A percentile compares a stretch with the other conserved stretches of the same genome.
Evolutionary conservation across 805 yeast species (phyloP).

Genomic region (Barnettozyma botsteinii): DNA sequence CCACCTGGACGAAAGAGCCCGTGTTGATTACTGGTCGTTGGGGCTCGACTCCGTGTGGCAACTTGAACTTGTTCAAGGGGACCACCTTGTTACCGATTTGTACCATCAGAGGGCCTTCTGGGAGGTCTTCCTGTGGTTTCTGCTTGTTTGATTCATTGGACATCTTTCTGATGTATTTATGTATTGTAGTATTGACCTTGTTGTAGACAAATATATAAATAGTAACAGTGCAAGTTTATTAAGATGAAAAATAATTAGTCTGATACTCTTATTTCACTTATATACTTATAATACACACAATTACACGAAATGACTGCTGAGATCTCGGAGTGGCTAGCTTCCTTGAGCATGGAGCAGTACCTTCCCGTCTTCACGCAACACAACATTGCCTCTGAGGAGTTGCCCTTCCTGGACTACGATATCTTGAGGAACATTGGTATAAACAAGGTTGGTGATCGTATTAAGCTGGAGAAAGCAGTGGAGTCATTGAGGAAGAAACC

Average conservation of each 20-base stretch:
- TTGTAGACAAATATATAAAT: too few species aligned
- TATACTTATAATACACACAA: not conserved
- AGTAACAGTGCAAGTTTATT: too few species aligned
- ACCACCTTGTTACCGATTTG: conserved; percentile 9
- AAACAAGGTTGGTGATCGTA: conserved; percentile 75
- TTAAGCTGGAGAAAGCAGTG: conserved; percentile 59
- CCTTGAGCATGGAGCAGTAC: conserved; percentile 4
- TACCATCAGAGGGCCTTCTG: not conserved
- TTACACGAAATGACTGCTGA: not conserved
- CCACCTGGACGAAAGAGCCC: not conserved
- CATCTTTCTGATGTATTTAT: not conserved
- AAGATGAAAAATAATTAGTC: too few species aligned
- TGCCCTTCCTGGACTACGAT: conserved; percentile 43
- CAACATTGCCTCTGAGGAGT: conserved; percentile 19
- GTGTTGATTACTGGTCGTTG: not conserved
- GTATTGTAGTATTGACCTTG: too few species aligned
- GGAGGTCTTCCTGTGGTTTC: not conserved
- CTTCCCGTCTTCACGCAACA: conserved; percentile 8
- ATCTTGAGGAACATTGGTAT: conserved; percentile 72
- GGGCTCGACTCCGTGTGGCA: conserved; percentile 8
- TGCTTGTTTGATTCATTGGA: not conserved
- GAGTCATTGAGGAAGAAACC: conserved; percentile 8
- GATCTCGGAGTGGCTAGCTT: conserved; percentile 3
- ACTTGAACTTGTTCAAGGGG: conserved; percentile 5
- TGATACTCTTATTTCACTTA: too few species aligned